These are phyloP conservation scores for Dictyostelium firmibasis DNA, from an alignment of 78 protist genomes.

Conservation along the genomic window DNA sequence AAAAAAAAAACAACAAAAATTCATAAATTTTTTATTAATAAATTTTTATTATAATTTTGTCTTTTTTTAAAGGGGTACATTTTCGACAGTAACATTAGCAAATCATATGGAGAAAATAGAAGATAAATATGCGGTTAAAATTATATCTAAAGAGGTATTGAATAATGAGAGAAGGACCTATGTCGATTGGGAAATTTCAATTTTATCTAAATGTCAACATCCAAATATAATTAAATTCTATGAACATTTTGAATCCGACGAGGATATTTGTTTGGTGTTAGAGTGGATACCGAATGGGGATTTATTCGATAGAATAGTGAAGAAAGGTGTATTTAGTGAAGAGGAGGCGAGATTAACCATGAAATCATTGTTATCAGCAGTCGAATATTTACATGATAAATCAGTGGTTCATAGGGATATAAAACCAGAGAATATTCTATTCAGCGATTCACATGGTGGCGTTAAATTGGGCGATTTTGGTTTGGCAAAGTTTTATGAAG, in stretches of 20 bases:
- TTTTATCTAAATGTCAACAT: constrained; percentile 72
- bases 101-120: neutral
- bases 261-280: constrained; percentile 67
- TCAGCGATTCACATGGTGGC: constrained; percentile 33
- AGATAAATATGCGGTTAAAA: constrained; percentile 63
- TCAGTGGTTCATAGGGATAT: constrained; percentile 84
- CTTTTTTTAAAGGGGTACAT: constrained; percentile 79
- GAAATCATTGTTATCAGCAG: constrained; percentile 71
- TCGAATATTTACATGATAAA: constrained; percentile 73
- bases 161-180: constrained; percentile 19
- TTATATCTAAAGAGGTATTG: constrained; percentile 46
- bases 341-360: constrained; percentile 67
- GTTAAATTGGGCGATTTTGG: constrained; percentile 88
- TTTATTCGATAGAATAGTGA: constrained; percentile 82
- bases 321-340: constrained; percentile 75
- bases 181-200: constrained; percentile 78
- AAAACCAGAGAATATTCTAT: constrained; percentile 85
- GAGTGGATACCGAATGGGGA: constrained; percentile 85
- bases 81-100: constrained; percentile 64
- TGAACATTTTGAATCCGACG: constrained; percentile 75
- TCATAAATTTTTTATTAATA: neutral
- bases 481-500: constrained; percentile 66
- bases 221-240: constrained; percentile 73
- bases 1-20: neutral
- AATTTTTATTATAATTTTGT: neutral